Evolutionary conservation across 148 eudicot species (phyloP), one percentile per base, ranked within the genome.

Genomic region (Vaccinium darrowii): DNA sequence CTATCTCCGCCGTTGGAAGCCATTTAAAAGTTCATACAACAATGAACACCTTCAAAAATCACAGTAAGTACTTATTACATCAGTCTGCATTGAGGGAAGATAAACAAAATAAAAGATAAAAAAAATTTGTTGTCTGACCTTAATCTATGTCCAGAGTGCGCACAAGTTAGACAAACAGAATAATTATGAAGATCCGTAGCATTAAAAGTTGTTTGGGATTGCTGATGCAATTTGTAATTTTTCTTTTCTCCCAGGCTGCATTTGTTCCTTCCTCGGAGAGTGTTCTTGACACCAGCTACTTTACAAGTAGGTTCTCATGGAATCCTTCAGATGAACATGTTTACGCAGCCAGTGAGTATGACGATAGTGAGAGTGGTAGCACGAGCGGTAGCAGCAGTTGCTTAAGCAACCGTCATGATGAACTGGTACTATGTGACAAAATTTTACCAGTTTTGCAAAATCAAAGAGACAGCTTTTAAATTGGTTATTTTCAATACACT

Each of bases 261-360:
- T 97, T 97, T 92, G 96, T 97, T 81, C 99, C 99, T 83, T 90
- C 98, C 52, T 97, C 93, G 4, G 99, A 97, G 80, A 92, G 95
- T 87, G 98, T 96, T 77, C 85, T 87, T 86, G 99, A 97, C 85
- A 97, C 99, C 11, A 95, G 98, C 80, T 97, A 97, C 90, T 97
- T 97, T 85, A 95, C 98, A 33, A 91, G 98, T 87, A 95, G 99
- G 58, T 93, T 85, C 88, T 88, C 98, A 0, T 97, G 98, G 99
- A 95, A 97, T 88, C 88, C 92, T 74, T 91, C 97, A 21, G 99
- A 95, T 85, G 98, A 93, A 87, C 98, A 89, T 74, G 93, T 91
- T 79, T 91, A 89, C 87, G 92, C 93, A 54, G 88, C 86, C 53
- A 91, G 94, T 84, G 99, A 97, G 82, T 93, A 90, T 83, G 98